phyloP scores from a whole-genome alignment of 2,329 filamentous ascomycete species.

The Whalleya microplaca region DNA sequence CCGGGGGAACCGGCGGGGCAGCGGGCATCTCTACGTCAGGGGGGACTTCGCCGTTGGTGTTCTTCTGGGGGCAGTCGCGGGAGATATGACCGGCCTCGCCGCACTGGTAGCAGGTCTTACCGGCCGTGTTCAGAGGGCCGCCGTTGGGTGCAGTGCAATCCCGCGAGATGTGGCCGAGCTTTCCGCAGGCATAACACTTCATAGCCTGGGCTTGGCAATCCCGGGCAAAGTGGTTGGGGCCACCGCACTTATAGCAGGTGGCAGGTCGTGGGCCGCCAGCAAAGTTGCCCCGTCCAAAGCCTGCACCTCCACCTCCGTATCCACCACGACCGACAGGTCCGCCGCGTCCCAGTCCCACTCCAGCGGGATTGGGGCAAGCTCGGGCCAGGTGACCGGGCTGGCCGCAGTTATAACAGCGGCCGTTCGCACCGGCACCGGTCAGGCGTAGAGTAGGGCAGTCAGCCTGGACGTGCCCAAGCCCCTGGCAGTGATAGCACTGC shows the following conservation, averaged over 20 bases:
- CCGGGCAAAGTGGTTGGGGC: conserved; percentile 96
- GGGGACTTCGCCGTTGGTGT: conserved; percentile 52
- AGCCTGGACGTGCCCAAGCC: conserved; percentile 95
- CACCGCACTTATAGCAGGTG: conserved; percentile 76
- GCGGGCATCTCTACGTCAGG: conserved; percentile 34
- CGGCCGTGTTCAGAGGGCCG: conserved; percentile 90
- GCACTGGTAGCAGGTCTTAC: conserved; percentile 99
- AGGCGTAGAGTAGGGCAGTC: conserved; percentile 96
- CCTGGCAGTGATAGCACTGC: conserved; percentile 99
- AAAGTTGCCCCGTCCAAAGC: conserved; percentile 71
- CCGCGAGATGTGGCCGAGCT: conserved; percentile 88
- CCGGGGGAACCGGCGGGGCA: conserved; percentile 35
- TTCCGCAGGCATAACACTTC: conserved; percentile 98
- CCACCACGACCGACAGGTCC: conserved; percentile 72
- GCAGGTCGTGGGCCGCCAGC: conserved; percentile 69
- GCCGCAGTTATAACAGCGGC: conserved; percentile 96
- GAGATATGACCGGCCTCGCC: conserved; percentile 96
- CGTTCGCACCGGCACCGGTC: conserved; percentile 78
- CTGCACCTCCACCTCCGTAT: conserved; percentile 59
- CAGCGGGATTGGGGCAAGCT: conserved; percentile 78
- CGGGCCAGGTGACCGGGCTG: conserved; percentile 92
- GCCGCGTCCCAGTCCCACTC: conserved; percentile 65
- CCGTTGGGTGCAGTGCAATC: conserved; percentile 98
- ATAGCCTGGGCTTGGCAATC: conserved; percentile 98
- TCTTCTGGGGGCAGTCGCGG: conserved; percentile 85